These are phyloP conservation scores for Teratosphaeria nubilosa DNA, from an alignment of 2,329 filamentous ascomycete genomes.

Conservation along the genomic window DNA sequence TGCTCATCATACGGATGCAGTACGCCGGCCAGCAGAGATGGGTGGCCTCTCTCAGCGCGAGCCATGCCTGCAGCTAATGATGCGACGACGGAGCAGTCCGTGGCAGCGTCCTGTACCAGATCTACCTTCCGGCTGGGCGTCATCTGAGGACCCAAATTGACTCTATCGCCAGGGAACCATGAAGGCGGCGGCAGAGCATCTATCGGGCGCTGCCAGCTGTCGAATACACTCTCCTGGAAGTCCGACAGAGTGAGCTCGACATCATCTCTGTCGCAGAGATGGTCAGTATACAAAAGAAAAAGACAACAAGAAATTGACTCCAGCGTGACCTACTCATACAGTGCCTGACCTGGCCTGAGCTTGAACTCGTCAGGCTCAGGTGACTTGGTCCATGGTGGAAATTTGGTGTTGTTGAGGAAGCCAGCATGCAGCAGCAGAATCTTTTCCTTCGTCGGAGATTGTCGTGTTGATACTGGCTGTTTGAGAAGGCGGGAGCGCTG, in stretches of 20 bases:
- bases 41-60: constrained; percentile 57
- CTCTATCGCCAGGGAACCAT: constrained; percentile 24
- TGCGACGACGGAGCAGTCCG: constrained; percentile 93
- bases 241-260: constrained; percentile 62
- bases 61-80: constrained; percentile 77
- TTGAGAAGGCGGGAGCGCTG: constrained; percentile 17
- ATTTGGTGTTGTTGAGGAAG: constrained; percentile 69
- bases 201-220: constrained; percentile 68
- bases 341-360: constrained; percentile 35
- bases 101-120: constrained; percentile 88
- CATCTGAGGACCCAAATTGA: constrained; percentile 43
- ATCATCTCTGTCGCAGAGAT: constrained; percentile 40
- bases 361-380: constrained; percentile 55
- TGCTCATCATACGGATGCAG: constrained; percentile 64
- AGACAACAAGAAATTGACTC: background rate
- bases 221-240: constrained; percentile 65
- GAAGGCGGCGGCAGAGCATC: constrained; percentile 50
- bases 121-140: constrained; percentile 53
- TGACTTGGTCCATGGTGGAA: constrained; percentile 70
- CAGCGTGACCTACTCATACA: constrained; percentile 51
- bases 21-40: constrained; percentile 61
- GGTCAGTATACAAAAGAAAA: constrained; percentile 15
- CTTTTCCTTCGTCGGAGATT: constrained; percentile 59
- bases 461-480: constrained; percentile 48
- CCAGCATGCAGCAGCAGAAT: constrained; percentile 69